Base-by-base conservation (phyloP, 805 yeast genomes). In the Lipomyces orientalis region DNA sequence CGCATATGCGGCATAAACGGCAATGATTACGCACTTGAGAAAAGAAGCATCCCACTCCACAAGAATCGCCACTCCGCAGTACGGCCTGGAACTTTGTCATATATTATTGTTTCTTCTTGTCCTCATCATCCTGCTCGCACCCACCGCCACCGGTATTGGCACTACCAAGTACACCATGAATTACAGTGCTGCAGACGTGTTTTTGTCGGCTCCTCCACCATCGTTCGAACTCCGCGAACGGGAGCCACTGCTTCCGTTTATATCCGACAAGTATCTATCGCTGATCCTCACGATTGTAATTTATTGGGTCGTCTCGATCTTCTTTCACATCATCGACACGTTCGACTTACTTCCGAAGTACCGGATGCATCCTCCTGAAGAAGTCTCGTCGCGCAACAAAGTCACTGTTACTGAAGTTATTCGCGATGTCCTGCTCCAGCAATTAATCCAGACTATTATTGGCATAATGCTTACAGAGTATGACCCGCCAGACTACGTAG, bases 331-430 rank as follows among this genome's bases (percentile, higher is more conserved):
- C 8, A 80, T 93, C 61, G 98, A 95, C 77, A 84, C 84, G 55
- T 86, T 84, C 72, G 86, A 91, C 75, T 80, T 92, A 71, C 91
- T 93, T 56, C 97, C 91, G 75, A 81, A 84, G 76, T 92, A 91
- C 80, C 84, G 98, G 72, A 92, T 95, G 62, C 99, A 95, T 78
- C 93, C 98, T 25, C 88, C 93, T 51, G 96, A 90, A 73, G 98
- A 94, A 77, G 91, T 92, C 65, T 74, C 82, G 39, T 76, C 85
- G 61, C 85, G 95, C 72, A 95, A 95, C 78, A 90, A 87, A 75
- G 97, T 91, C 6, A 76, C 90, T 0, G 79, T 87, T 64, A 61
- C 74, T 4, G 90, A 89, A 58, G 98, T 95, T 10, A 74, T 95
- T 19, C 81, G 85, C 68, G 97, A 93, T 71, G 99, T 95, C 58